Conservation (phyloP, 176 grass and related monocot genomes). For the Zizania latifolia region DNA sequence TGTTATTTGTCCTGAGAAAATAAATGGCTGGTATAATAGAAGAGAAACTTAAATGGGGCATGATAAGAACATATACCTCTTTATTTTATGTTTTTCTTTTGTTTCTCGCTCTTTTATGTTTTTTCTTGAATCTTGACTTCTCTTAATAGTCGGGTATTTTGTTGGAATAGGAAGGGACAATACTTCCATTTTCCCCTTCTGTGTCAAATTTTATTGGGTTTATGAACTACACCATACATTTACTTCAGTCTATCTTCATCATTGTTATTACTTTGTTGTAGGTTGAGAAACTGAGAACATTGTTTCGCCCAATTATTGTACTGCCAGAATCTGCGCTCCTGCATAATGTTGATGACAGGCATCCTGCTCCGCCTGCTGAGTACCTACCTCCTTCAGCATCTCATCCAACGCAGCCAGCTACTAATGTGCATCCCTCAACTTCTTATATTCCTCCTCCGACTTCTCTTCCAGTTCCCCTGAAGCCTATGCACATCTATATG, state of each 20-base stretch:
- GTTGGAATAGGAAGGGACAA: background rate
- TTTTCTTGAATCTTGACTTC: background rate
- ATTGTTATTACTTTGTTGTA: slow-evolving; percentile 30
- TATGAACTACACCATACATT: background rate
- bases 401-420: background rate
- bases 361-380: background rate
- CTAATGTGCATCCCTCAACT: slow-evolving; percentile 21
- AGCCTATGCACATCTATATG: slow-evolving; percentile 11
- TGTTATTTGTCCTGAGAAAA: background rate
- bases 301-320: slow-evolving; percentile 40
- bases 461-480: background rate
- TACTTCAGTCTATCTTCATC: background rate
- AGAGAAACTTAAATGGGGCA: background rate
- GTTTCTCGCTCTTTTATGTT: background rate
- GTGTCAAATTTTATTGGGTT: background rate
- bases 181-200: background rate
- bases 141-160: background rate
- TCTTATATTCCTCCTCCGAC: slow-evolving; percentile 1
- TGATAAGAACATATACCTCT: background rate
- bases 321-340: slow-evolving; percentile 15
- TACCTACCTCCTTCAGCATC: background rate
- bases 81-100: background rate
- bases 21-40: background rate
- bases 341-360: slow-evolving; percentile 31
- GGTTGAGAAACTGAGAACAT: slow-evolving; percentile 43